A percentile compares a stretch with the other conserved stretches of the same genome.
phyloP scores from a whole-genome alignment of 73 alveolate species.

The Paramecium sexaurelia region DNA sequence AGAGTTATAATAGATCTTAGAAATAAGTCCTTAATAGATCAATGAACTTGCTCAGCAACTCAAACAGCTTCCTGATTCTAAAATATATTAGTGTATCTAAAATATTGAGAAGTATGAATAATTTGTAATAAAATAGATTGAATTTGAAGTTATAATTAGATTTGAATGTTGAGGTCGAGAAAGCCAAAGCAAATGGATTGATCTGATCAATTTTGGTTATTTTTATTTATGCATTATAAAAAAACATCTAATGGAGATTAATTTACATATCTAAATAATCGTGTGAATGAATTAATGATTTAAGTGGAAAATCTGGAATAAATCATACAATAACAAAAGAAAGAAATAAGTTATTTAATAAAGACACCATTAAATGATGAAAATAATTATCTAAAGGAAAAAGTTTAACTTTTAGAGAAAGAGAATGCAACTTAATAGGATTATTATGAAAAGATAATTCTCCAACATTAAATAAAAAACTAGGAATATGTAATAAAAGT shows the following conservation, averaged over 20 bases:
- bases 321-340: not conserved
- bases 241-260: constrained; percentile 23
- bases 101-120: constrained; percentile 24
- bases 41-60: not conserved
- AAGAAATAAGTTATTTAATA: not conserved
- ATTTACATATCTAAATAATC: not conserved
- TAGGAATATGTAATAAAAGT: not conserved
- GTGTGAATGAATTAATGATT: constrained; percentile 1
- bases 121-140: not conserved
- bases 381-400: not conserved
- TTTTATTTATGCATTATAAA: constrained; percentile 2
- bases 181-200: not conserved
- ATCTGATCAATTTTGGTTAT: constrained; percentile 44
- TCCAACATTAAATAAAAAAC: not conserved
- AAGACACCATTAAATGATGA: not conserved
- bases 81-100: constrained; percentile 21
- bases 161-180: constrained; percentile 12
- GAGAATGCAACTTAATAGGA: not conserved
- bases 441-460: not conserved
- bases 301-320: not conserved
- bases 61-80: constrained; percentile 23
- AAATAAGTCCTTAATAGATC: not conserved
- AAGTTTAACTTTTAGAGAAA: not conserved
- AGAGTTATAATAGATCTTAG: not conserved
- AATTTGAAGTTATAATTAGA: not conserved